Percentiles rank a stretch among this genome's conserved stretches.
phyloP scores from a whole-genome alignment of 2,329 filamentous ascomycete genomes.

The Cladophialophora immunda region DNA sequence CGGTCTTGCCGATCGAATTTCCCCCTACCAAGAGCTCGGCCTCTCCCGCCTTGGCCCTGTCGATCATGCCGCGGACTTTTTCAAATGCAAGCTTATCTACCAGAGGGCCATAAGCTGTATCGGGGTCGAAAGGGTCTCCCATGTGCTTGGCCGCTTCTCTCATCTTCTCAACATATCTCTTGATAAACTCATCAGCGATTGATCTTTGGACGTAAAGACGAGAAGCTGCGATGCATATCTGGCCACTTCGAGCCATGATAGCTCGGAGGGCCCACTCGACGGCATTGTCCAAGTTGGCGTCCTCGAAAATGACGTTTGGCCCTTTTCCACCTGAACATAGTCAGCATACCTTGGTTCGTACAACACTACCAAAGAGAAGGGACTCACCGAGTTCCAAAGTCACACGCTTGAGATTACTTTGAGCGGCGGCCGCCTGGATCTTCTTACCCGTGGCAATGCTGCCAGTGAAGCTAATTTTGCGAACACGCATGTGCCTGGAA shows the following conservation, averaged over 20 bases:
- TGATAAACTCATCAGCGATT: slow-evolving; percentile 67
- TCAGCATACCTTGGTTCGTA: neutral
- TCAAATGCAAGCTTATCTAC: slow-evolving; percentile 55
- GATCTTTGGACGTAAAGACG: slow-evolving; percentile 70
- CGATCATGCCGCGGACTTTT: slow-evolving; percentile 51
- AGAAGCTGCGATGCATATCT: slow-evolving; percentile 52
- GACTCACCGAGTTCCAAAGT: slow-evolving; percentile 63
- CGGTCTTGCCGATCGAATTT: slow-evolving; percentile 33
- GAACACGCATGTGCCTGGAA: slow-evolving; percentile 65
- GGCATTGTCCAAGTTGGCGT: slow-evolving; percentile 46
- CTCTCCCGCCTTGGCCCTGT: slow-evolving; percentile 50
- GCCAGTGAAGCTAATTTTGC: slow-evolving; percentile 71
- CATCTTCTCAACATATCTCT: slow-evolving; percentile 46
- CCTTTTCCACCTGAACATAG: slow-evolving; percentile 39
- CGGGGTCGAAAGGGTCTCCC: slow-evolving; percentile 72
- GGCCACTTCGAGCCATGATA: slow-evolving; percentile 45
- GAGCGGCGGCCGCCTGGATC: slow-evolving; percentile 63
- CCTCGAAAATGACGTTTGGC: slow-evolving; percentile 47
- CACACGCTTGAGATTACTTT: slow-evolving; percentile 65
- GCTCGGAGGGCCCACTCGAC: slow-evolving; percentile 44
- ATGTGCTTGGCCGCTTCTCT: slow-evolving; percentile 51
- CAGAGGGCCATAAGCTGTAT: slow-evolving; percentile 55
- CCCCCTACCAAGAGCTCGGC: slow-evolving; percentile 49
- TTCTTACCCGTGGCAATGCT: slow-evolving; percentile 67
- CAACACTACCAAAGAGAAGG: neutral